Evolutionary conservation across 257 asterid genomes (phyloP), one percentile per base, ranked within the genome.

Genomic region (Solanum phureja): DNA sequence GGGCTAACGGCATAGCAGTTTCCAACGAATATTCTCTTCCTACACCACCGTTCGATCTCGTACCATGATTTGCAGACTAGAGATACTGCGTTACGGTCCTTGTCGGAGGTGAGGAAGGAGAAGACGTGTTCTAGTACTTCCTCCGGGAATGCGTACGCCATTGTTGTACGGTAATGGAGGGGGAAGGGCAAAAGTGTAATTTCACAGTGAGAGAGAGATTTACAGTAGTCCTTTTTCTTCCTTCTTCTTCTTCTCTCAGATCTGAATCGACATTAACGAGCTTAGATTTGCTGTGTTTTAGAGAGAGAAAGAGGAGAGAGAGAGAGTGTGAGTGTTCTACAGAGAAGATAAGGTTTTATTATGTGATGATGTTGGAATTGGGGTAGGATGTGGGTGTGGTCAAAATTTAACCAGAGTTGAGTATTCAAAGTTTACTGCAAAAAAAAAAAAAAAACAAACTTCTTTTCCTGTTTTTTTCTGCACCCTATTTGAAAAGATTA

Each of bases 61-160:
- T 92, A 94, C 99, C 99, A 96, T 69, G 99, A 95, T 91, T 92
- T 96, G 93, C 98, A 96, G 49, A 96, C 99, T 87, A 95, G 9
- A 2, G 98, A 94, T 4, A 93, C 98, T 7, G 98, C 90, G 95
- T 95, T 94, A n/a, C 98, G 93, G 88, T 96, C 99, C 52, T 88
- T 91, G 69, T 93, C 94, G 42, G 94, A 88, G 87, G 83, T 87
- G 38, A 96, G 90, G 87, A 96, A 95, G 75, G 92, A 91, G 91
- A 96, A 93, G 14, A 96, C 98, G 77, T 94, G 98, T 94, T 94
- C 98, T 66, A 96, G 88, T 8, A 94, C 98, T 76, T 96, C 98
- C 91, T 96, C 99, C 52, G 98, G 98, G 23, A 96, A 96, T 69
- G 95, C 85, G 90, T 91, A 91, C 86, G 96, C 97, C 99, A 96